Evolutionary conservation across 1,139 yeast genomes (phyloP).

Genomic region (Geotrichum restrictum): DNA sequence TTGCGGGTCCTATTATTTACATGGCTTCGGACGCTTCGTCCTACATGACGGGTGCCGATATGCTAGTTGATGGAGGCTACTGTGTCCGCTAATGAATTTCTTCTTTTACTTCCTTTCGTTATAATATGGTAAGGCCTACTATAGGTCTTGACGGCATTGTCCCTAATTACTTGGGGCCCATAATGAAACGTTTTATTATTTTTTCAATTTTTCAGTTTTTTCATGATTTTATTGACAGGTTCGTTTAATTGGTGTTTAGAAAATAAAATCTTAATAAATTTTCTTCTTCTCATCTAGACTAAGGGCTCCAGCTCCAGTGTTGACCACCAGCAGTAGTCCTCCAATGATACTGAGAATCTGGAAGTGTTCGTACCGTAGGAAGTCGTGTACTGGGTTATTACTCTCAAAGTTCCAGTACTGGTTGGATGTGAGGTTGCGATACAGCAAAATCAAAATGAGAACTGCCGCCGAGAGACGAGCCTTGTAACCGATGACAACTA

Average conservation of each 20-base stretch:
- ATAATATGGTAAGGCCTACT: no score
- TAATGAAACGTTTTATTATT: neutral
- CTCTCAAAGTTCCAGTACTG: constrained; percentile 81
- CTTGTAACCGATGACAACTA: constrained; percentile 89
- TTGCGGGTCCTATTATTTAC: constrained; percentile 73
- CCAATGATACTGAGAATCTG: constrained; percentile 95
- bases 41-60: constrained; percentile 79
- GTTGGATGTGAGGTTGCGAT: constrained; percentile 76
- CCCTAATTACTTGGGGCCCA: no score
- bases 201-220: neutral
- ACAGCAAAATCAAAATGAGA: constrained; percentile 66
- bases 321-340: constrained; percentile 82
- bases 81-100: constrained; percentile 48
- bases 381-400: constrained; percentile 78
- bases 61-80: constrained; percentile 83
- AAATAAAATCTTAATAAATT: constrained; percentile 64
- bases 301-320: constrained; percentile 94
- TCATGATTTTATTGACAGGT: neutral
- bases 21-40: constrained; percentile 69
- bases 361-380: constrained; percentile 86
- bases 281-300: constrained; percentile 95
- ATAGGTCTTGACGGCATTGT: no score
- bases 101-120: neutral
- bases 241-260: no score
- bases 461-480: constrained; percentile 85